A percentile compares a stretch with the other conserved stretches of the same genome.
Conservation (phyloP, 371 early-diverging fungal genomes). For the Mucor circinelloides region DNA sequence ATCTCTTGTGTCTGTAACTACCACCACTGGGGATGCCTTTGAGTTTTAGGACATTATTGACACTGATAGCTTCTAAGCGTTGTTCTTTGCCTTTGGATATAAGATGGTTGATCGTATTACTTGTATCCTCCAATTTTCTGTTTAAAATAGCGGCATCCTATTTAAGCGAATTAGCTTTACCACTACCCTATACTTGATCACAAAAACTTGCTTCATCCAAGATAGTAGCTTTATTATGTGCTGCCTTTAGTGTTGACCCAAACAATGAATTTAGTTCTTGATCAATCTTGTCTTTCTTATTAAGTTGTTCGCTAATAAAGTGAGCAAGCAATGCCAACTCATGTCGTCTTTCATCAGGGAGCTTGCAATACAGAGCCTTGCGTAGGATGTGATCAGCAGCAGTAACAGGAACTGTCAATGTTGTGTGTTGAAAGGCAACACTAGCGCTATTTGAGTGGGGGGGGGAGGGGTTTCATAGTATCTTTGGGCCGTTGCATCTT, state of each 20-base stretch:
- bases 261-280: conserved; percentile 7
- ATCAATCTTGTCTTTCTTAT: conserved; percentile 14
- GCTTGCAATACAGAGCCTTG: conserved; percentile 21
- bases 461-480: too few relatives aligned
- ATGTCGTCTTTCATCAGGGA: conserved; percentile 20
- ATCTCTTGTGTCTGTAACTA: conserved; percentile 21
- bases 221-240: neutral
- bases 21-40: conserved; percentile 11
- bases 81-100: conserved; percentile 11
- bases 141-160: conserved; percentile 21
- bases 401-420: conserved; percentile 12
- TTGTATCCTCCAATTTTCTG: conserved; percentile 10
- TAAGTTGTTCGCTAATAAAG: conserved; percentile 18
- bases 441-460: neutral
- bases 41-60: conserved; percentile 7
- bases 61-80: conserved; percentile 9
- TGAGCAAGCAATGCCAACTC: conserved; percentile 17
- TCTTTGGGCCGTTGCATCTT: neutral
- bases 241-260: conserved; percentile 11
- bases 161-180: neutral
- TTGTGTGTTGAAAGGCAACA: neutral
- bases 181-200: too few relatives aligned
- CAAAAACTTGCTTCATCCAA: conserved; percentile 13
- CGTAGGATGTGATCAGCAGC: conserved; percentile 15
- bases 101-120: conserved; percentile 3